Evolutionary conservation across 2,329 filamentous ascomycete genomes (phyloP), one percentile per base, ranked within the genome.

Genomic region (Alternaria viburni): DNA sequence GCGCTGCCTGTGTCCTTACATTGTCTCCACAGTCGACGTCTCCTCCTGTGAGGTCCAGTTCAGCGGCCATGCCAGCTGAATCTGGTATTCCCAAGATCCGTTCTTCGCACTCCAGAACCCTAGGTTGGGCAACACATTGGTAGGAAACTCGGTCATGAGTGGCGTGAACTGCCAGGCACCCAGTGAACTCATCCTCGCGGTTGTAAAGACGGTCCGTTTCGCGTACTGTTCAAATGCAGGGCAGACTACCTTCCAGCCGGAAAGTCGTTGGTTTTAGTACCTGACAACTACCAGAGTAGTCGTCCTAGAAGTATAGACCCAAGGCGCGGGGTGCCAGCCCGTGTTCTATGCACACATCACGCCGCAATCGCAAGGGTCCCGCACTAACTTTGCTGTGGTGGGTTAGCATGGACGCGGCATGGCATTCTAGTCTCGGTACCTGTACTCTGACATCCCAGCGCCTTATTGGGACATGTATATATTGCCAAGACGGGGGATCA

Each of bases 31-130:
- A 6, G 65, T 71, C 19, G 69, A 66, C 25, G 61, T 64, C 19
- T 67, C 71, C 19, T 67, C 66, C 15, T 54, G 68, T 6, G 71
- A 67, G 4, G 73, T 77, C 75, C 76, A 77, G 47, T 77, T 76
- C 61, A 77, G 52, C 13, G 75, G 76, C 69, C 71, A 78, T 41
- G 74, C 60, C 15, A 78, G 61, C 64, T 78, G 66, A n/a, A 78
- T 68, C 26, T 78, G 74, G 54, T 77, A 78, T 28, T 74, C 70
- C 74, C 76, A 77, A 6, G 75, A 74, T 26, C 74, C 75, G 64
- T 77, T 76, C 19, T 70, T 73, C 21, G 69, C 75, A 19, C 69
- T 77, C 70, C 69, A 77, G 56, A 69, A 77, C 4, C 61, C 70
- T 9, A 73, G 25, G 46, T 78, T 78, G 1, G 75, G 75, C 6